Conservation (phyloP, 2,329 filamentous ascomycete species). For the Ophiostoma sp. region DNA sequence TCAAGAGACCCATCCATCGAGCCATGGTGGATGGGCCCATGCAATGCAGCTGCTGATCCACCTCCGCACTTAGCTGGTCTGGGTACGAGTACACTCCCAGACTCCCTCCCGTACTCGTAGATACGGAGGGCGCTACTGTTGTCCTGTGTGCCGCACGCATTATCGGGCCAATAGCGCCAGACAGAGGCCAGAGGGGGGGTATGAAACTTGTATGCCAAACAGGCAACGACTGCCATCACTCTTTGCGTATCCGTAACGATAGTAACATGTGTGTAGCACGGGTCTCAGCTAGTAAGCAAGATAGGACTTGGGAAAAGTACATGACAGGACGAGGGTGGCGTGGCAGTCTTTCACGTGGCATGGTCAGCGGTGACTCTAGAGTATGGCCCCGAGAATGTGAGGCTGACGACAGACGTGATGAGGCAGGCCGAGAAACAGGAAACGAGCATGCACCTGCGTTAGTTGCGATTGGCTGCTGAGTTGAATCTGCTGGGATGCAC, state of each 20-base stretch:
- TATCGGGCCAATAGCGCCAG: background rate
- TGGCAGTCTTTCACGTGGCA: background rate
- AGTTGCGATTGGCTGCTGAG: background rate
- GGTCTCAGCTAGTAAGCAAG: too few relatives aligned
- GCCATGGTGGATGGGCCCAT: background rate
- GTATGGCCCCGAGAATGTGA: background rate
- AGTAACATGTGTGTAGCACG: too few relatives aligned
- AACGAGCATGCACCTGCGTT: background rate
- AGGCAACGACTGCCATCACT: too few relatives aligned
- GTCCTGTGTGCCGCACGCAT: background rate
- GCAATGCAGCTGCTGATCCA: background rate
- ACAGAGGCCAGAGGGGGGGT: too few relatives aligned
- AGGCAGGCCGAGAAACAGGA: background rate
- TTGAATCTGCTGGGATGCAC: background rate
- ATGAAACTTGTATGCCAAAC: too few relatives aligned
- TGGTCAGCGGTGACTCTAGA: background rate
- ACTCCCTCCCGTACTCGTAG: background rate
- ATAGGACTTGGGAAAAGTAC: too few relatives aligned
- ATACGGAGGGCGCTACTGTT: background rate
- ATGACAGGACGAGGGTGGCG: too few relatives aligned
- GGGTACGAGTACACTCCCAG: background rate
- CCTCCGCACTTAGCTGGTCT: slow-evolving; percentile 1
- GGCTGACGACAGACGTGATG: background rate
- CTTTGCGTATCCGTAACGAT: too few relatives aligned
- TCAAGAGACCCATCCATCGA: background rate